These are phyloP conservation scores for Cladosporium colombiae DNA, from an alignment of 2,329 filamentous ascomycete species.

Conservation along the genomic window DNA sequence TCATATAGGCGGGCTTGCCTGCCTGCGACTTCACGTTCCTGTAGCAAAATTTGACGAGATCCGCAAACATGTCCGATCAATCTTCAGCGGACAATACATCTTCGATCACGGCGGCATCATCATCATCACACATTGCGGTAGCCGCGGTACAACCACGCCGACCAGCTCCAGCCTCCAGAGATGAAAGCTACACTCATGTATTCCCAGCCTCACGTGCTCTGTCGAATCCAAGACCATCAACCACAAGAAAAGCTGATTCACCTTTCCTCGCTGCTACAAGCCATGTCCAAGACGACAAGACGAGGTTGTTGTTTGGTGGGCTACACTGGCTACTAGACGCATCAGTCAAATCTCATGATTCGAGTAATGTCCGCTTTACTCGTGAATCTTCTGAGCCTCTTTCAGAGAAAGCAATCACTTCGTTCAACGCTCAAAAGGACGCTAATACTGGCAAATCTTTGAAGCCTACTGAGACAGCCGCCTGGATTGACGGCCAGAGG, in stretches of 20 bases:
- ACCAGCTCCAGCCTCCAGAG: background rate
- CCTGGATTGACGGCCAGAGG: conserved; percentile 8
- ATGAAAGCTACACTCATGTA: conserved; percentile 5
- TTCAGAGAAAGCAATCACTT: conserved; percentile 3
- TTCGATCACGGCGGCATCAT: background rate
- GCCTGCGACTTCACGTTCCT: background rate
- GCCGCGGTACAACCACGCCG: background rate
- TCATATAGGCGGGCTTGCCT: background rate
- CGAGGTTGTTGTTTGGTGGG: background rate
- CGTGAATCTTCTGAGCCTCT: conserved; percentile 5
- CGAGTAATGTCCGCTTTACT: background rate
- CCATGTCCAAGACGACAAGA: background rate
- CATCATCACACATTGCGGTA: background rate
- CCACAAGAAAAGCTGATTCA: background rate
- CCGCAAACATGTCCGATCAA: conserved; percentile 4
- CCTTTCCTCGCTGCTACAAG: background rate
- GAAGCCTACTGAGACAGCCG: conserved; percentile 4
- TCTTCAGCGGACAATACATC: conserved; percentile 3
- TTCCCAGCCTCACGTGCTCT: background rate
- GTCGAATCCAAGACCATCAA: background rate
- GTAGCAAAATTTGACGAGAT: background rate
- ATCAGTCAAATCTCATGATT: background rate
- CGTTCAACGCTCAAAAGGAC: background rate
- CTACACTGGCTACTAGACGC: conserved; percentile 8
- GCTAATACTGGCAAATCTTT: background rate